Evolutionary conservation across 2,329 filamentous ascomycete species (phyloP).

Genomic region (Neoarthrinium moseri): DNA sequence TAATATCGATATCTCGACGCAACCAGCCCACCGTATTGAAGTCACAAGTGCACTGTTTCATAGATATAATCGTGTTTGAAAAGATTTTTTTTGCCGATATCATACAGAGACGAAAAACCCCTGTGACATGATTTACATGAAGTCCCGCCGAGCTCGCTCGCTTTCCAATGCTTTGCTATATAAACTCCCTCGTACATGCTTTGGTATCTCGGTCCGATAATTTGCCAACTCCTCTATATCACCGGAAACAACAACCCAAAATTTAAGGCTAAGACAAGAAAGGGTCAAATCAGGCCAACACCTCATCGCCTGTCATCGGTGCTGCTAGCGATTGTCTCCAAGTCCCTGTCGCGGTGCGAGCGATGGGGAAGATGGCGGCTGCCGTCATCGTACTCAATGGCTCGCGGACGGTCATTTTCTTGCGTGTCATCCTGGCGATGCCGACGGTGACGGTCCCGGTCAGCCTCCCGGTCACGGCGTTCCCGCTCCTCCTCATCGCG

Average conservation of each 20-base stretch:
- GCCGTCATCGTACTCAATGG: slow-evolving; percentile 24
- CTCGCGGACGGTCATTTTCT: slow-evolving; percentile 19
- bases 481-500: slow-evolving; percentile 28
- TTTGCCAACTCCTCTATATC: slow-evolving; percentile 4
- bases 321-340: slow-evolving; percentile 16
- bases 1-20: no score
- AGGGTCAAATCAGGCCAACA: neutral
- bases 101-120: no score
- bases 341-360: slow-evolving; percentile 17
- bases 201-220: slow-evolving; percentile 3
- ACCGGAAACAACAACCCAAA: neutral
- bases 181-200: slow-evolving; percentile 4
- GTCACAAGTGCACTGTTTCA: no score
- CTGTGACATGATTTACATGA: no score
- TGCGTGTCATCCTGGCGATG: slow-evolving; percentile 19
- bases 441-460: slow-evolving; percentile 22
- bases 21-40: no score
- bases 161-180: neutral
- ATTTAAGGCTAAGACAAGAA: no score
- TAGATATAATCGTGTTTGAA: no score
- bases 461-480: slow-evolving; percentile 19
- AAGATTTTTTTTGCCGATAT: no score
- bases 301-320: slow-evolving; percentile 18
- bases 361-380: slow-evolving; percentile 18
- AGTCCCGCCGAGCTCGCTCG: no score